Base-by-base conservation (phyloP, 352 stramenopile genomes). In the Aphanomyces cochlioides region DNA sequence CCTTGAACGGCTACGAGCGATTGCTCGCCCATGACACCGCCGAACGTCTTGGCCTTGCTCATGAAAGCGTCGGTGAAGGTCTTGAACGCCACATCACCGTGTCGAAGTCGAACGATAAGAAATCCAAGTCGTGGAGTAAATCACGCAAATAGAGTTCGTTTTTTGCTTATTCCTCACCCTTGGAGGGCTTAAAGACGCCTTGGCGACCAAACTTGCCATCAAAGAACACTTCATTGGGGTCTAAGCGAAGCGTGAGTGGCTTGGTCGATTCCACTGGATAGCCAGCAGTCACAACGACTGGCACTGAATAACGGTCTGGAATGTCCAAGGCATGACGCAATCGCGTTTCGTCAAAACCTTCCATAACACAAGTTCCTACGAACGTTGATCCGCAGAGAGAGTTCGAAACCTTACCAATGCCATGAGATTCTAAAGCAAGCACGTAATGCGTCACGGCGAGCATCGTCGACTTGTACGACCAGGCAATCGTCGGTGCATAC, bases 1-100 rank as follows among this genome's bases (percentile, higher is more conserved):
- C 83, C 61, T 72, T 95, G 61, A 95, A 95, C 63, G 81, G 84
- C 58, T 95, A 92, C 58, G 87, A 95, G 74, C 82, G 85, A 6
- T 59, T 93, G 56, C 76, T 93, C 28, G 85, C 87, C 15, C 87
- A 95, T 72, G 87, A 95, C 66, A 92, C 83, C 66, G 84, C 87
- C 17, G 87, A 93, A 61, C 79, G 84, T 4, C 77, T 95, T 17
- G 87, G 84, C 3, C 78, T 95, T 37, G 66, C 75, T 4, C 87
- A 95, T 73, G 80, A 88, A 47, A 93, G 85, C 70, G 73, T 81
- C 3, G 87, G 87, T 13, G 72, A 81, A 21, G 87, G 85, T 0
- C 73, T 95, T 7, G 85, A 95, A 64, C 80, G 87, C 38, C 87
- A 95, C 72, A 91, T 95, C 70, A 90, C 87, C 7, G 40, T 76